A percentile compares a stretch with the other conserved stretches of the same genome.
These are phyloP conservation scores for Fusarium illudens DNA, from an alignment of 2,329 filamentous ascomycete species.

Conservation along the genomic window DNA sequence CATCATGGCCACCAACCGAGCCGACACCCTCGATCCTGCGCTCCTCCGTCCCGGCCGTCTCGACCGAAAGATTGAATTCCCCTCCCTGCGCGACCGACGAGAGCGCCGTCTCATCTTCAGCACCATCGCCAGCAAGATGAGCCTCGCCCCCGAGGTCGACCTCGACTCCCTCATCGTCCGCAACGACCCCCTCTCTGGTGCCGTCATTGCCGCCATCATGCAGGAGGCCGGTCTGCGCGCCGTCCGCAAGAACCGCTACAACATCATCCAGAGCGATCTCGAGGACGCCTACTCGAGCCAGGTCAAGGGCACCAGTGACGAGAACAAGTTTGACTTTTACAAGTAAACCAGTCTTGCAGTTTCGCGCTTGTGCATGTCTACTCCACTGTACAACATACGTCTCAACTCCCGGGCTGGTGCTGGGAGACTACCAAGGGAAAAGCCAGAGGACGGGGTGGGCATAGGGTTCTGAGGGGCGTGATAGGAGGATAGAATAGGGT, in stretches of 20 bases:
- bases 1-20: constrained; percentile 99
- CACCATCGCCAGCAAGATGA: constrained; percentile 98
- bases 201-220: constrained; percentile 98
- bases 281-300: constrained; percentile 98
- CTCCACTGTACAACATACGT: constrained; percentile 38
- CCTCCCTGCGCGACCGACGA: constrained; percentile 89
- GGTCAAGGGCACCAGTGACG: constrained; percentile 79
- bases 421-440: constrained; percentile 20
- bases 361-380: constrained; percentile 23
- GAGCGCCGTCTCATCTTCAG: constrained; percentile 96
- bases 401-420: constrained; percentile 5
- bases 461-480: constrained; percentile 8
- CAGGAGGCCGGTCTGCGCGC: constrained; percentile 95
- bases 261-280: constrained; percentile 96
- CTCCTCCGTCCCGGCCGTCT: constrained; percentile 93
- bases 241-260: constrained; percentile 97
- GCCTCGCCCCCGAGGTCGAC: constrained; percentile 93
- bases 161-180: constrained; percentile 95
- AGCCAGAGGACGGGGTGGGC: constrained; percentile 12
- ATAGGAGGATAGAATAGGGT: constrained; percentile 27
- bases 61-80: constrained; percentile 98
- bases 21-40: constrained; percentile 95
- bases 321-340: constrained; percentile 91
- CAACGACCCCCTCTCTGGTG: constrained; percentile 94
- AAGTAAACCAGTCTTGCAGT: constrained; percentile 61